These are phyloP conservation scores for Arthrobotrys iridis DNA, from an alignment of 2,329 filamentous ascomycete genomes.

Conservation along the genomic window DNA sequence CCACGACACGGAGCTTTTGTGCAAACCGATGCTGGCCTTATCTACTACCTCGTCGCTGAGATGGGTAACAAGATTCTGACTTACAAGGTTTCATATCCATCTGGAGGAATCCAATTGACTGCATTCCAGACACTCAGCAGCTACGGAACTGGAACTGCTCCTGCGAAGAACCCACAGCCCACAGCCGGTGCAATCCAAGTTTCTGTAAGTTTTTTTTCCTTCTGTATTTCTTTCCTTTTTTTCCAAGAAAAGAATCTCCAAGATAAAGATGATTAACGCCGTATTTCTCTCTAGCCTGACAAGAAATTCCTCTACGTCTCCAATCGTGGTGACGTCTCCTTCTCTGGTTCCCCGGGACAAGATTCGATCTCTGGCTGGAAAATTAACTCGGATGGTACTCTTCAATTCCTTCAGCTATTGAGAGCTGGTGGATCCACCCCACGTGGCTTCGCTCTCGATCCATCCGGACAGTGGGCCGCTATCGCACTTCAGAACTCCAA, in stretches of 20 bases:
- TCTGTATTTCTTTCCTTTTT: too few relatives aligned
- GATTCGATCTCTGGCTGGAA: conserved; percentile 73
- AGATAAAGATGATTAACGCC: neutral
- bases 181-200: conserved; percentile 69
- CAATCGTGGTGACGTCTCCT: conserved; percentile 71
- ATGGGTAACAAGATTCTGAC: conserved; percentile 68
- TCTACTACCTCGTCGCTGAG: conserved; percentile 73
- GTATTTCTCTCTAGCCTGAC: conserved; percentile 65
- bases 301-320: conserved; percentile 73
- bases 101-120: conserved; percentile 56
- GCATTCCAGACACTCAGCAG: conserved; percentile 65
- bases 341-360: conserved; percentile 64
- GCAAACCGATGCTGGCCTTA: conserved; percentile 63
- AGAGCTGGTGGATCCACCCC: conserved; percentile 73
- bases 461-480: conserved; percentile 71
- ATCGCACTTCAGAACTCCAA: conserved; percentile 72
- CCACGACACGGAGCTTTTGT: conserved; percentile 67
- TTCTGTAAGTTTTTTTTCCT: conserved; percentile 66
- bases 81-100: conserved; percentile 68
- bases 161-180: conserved; percentile 57
- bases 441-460: conserved; percentile 74
- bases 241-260: neutral
- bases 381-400: conserved; percentile 68
- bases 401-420: conserved; percentile 68
- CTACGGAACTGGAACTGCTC: conserved; percentile 58